Conservation (phyloP, 352 stramenopile species). For the Phytopythium montanum region DNA sequence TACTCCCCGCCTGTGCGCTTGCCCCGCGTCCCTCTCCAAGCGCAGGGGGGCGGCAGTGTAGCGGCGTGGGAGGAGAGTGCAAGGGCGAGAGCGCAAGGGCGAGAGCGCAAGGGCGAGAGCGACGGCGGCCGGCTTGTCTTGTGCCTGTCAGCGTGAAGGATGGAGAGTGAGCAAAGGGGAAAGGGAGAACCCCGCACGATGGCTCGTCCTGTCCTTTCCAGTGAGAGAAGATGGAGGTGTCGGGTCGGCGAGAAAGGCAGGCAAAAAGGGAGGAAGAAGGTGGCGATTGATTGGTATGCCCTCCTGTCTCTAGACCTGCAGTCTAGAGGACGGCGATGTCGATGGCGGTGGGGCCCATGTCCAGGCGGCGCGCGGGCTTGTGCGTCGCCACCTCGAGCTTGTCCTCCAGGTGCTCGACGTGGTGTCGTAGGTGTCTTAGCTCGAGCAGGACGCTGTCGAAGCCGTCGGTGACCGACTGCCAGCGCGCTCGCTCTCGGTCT, state of each 20-base stretch:
- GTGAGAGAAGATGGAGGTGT: background rate
- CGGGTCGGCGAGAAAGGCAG: background rate
- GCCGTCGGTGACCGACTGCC: slow-evolving; percentile 30
- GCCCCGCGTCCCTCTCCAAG: background rate
- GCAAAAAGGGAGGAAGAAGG: background rate
- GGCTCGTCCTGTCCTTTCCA: background rate
- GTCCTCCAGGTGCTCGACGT: slow-evolving; percentile 42
- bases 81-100: too few species aligned
- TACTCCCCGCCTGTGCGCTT: background rate
- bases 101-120: too few species aligned
- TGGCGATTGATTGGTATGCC: background rate
- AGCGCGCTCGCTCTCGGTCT: slow-evolving; percentile 24
- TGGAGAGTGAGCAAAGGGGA: background rate
- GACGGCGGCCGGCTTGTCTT: background rate
- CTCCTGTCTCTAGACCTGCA: background rate
- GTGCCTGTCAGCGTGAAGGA: background rate
- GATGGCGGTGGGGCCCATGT: slow-evolving; percentile 17
- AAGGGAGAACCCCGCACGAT: background rate
- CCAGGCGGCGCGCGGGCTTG: slow-evolving; percentile 25
- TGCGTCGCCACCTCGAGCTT: slow-evolving; percentile 46
- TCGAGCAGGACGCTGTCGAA: slow-evolving; percentile 35
- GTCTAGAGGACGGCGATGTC: slow-evolving; percentile 7
- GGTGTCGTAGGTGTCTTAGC: slow-evolving; percentile 41
- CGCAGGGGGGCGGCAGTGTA: background rate
- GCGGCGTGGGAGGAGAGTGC: background rate